These are phyloP conservation scores for Cladophialophora exuberans DNA, from an alignment of 2,329 filamentous ascomycete species.

Conservation along the genomic window DNA sequence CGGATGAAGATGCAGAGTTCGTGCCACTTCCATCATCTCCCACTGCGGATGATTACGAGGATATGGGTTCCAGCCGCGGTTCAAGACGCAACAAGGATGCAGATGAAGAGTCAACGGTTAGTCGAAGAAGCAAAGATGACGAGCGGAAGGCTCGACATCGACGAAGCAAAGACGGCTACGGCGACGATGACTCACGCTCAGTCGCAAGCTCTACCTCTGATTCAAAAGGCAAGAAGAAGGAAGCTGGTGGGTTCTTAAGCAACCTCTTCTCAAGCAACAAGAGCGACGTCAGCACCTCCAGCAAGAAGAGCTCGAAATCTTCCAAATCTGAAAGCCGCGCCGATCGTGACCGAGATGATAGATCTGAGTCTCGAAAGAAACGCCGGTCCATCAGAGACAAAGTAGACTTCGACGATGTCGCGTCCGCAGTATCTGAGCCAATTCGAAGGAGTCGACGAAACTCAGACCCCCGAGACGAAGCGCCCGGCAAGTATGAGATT, in stretches of 20 bases:
- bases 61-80: constrained; percentile 38
- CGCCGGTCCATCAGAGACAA: constrained; percentile 28
- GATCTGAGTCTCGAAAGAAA: constrained; percentile 39
- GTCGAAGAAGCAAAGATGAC: constrained; percentile 40
- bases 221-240: constrained; percentile 36
- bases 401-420: constrained; percentile 17
- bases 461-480: constrained; percentile 11
- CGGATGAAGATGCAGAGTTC: constrained; percentile 7
- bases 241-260: constrained; percentile 41
- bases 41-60: constrained; percentile 28
- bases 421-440: constrained; percentile 15
- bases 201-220: constrained; percentile 15
- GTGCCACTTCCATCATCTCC: constrained; percentile 24
- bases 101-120: constrained; percentile 41
- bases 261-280: constrained; percentile 39
- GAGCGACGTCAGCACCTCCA: constrained; percentile 32
- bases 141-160: constrained; percentile 36
- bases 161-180: constrained; percentile 35
- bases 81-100: constrained; percentile 41
- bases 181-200: constrained; percentile 24
- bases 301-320: constrained; percentile 38
- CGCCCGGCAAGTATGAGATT: constrained; percentile 39
- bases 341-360: constrained; percentile 43
- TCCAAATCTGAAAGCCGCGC: constrained; percentile 41
- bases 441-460: constrained; percentile 9